Evolutionary conservation across 176 grass and related monocot species (phyloP).

Genomic region (Zea mays): DNA sequence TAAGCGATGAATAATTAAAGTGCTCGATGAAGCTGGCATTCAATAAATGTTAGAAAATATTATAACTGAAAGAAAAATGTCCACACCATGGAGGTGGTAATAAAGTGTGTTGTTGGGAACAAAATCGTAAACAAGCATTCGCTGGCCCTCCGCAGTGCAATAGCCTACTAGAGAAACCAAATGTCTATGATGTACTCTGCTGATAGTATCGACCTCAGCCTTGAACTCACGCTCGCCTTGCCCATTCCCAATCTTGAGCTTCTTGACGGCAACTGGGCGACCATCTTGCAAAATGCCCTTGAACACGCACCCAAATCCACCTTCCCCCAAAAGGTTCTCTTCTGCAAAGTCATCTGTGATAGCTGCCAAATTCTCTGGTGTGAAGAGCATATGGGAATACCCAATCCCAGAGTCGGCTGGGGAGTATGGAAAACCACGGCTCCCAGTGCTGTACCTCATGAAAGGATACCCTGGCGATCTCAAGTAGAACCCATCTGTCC

Average conservation of each 20-base stretch:
- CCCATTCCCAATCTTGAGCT: constrained; percentile 67
- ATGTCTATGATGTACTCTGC: constrained; percentile 80
- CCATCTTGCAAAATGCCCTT: constrained; percentile 64
- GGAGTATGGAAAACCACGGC: constrained; percentile 62
- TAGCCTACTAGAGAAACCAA: constrained; percentile 80
- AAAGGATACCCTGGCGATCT: constrained; percentile 68
- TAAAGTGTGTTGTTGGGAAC: constrained; percentile 83
- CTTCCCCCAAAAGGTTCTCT: constrained; percentile 75
- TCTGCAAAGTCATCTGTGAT: constrained; percentile 64
- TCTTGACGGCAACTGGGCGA: constrained; percentile 75
- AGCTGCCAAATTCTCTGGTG: constrained; percentile 63
- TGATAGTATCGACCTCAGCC: constrained; percentile 80
- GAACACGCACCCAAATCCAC: constrained; percentile 74
- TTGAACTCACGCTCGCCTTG: constrained; percentile 80
- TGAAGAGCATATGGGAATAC: constrained; percentile 67
- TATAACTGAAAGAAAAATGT: neutral
- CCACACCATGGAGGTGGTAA: constrained; percentile 76
- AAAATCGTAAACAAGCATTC: constrained; percentile 85
- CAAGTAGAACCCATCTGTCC: constrained; percentile 49
- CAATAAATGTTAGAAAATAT: neutral
- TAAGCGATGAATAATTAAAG: neutral
- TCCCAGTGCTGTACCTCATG: constrained; percentile 54
- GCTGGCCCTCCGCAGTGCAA: constrained; percentile 57
- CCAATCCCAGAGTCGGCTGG: constrained; percentile 61
- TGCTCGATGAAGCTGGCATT: neutral